These are phyloP conservation scores for Pisolithus thermaeus DNA, from an alignment of 1,284 basidiomycete genomes.

Conservation along the genomic window DNA sequence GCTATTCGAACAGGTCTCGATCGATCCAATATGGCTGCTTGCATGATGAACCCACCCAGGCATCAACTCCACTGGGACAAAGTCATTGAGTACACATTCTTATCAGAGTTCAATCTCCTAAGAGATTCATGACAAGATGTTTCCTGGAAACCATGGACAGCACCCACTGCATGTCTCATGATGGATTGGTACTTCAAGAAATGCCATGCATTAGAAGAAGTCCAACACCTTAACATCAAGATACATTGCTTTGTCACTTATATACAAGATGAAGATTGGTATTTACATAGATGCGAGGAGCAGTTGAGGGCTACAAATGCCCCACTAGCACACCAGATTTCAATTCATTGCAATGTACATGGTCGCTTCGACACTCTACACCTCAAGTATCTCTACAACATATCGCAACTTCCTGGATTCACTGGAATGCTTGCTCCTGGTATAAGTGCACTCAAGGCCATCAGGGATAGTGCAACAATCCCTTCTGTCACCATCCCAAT, in stretches of 20 bases:
- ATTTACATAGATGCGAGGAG: not conserved
- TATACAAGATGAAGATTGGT: not conserved
- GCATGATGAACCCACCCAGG: constrained; percentile 12
- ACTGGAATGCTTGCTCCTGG: no score
- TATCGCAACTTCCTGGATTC: no score
- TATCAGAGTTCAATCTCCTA: constrained; percentile 33
- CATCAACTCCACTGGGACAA: not conserved
- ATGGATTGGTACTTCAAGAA: constrained; percentile 25
- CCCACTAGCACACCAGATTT: no score
- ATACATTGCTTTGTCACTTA: constrained; percentile 13
- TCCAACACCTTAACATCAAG: constrained; percentile 27
- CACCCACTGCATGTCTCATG: constrained; percentile 18
- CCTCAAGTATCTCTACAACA: no score
- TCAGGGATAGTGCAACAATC: no score
- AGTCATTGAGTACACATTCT: constrained; percentile 28
- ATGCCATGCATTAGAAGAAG: constrained; percentile 29
- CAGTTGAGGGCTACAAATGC: not conserved
- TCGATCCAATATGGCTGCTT: constrained; percentile 25
- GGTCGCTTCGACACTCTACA: no score
- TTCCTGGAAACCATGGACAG: constrained; percentile 23
- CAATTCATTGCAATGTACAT: no score
- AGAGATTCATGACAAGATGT: constrained; percentile 27
- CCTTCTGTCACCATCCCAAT: no score
- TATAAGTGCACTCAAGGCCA: no score
- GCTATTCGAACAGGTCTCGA: constrained; percentile 22